These are phyloP conservation scores for Davidsoniella virescens DNA, from an alignment of 2,329 filamentous ascomycete species.

Conservation along the genomic window DNA sequence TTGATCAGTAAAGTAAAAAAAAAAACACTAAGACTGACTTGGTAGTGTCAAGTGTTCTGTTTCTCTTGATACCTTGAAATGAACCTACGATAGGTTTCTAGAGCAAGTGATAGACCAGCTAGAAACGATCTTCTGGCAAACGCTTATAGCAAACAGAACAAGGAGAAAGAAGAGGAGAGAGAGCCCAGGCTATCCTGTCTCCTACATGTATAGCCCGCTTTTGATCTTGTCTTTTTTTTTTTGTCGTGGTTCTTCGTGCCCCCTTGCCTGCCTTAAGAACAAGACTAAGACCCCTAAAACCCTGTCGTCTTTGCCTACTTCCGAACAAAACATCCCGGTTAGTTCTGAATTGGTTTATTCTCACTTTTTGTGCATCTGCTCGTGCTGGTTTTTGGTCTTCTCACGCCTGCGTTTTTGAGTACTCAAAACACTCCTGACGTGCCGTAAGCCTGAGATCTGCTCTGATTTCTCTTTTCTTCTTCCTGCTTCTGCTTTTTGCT, in stretches of 20 bases:
- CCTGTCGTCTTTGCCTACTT: constrained; percentile 4
- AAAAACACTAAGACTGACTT: too few species aligned
- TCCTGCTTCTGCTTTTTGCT: neutral
- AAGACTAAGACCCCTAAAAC: neutral
- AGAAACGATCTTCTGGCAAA: too few species aligned
- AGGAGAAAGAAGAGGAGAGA: neutral
- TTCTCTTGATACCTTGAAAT: too few species aligned
- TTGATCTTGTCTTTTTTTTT: neutral
- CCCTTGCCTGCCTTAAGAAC: constrained; percentile 1
- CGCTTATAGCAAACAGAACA: neutral
- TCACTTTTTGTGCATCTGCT: constrained; percentile 1
- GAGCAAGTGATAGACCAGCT: too few species aligned
- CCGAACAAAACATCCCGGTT: constrained; percentile 5
- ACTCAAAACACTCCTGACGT: constrained; percentile 11
- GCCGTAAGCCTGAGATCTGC: constrained; percentile 8
- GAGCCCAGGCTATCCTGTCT: neutral
- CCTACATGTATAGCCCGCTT: constrained; percentile 3
- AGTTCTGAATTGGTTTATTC: constrained; percentile 7
- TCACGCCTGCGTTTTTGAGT: constrained; percentile 6
- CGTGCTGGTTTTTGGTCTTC: neutral
- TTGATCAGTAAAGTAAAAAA: too few species aligned
- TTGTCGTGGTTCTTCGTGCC: constrained; percentile 2
- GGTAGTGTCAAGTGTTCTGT: too few species aligned
- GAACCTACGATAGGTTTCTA: too few species aligned
- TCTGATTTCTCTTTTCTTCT: constrained; percentile 6